Evolutionary conservation across 257 asterid species (phyloP).

Genomic region (Petunia axillaris): DNA sequence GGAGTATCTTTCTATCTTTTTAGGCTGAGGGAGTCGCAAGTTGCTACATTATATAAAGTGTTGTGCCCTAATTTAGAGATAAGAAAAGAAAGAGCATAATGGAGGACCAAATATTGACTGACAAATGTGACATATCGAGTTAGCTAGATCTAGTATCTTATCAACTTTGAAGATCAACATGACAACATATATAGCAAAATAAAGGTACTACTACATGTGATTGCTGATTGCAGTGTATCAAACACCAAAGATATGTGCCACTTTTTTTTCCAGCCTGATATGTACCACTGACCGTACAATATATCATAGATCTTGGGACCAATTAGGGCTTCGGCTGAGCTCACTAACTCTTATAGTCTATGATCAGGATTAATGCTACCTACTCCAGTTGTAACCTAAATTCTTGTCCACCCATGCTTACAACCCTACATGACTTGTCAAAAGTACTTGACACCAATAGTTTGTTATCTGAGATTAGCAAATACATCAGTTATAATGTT

Average conservation of each 20-base stretch:
- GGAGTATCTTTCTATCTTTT: too few relatives aligned
- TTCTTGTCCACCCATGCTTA: background rate
- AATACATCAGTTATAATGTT: background rate
- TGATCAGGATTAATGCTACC: background rate
- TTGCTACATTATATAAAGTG: background rate
- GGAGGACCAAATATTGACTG: slow-evolving; percentile 9
- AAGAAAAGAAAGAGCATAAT: slow-evolving; percentile 19
- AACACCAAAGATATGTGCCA: too few relatives aligned
- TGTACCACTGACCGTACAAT: slow-evolving; percentile 20
- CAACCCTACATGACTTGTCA: background rate
- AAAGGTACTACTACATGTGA: background rate
- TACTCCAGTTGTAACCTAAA: slow-evolving; percentile 2
- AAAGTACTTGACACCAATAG: background rate
- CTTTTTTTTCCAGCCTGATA: too few relatives aligned
- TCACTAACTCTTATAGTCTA: too few relatives aligned
- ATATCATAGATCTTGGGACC: background rate
- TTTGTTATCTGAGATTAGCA: background rate
- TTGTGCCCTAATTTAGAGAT: background rate
- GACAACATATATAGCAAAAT: slow-evolving; percentile 6
- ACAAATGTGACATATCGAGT: background rate
- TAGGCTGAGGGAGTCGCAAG: background rate
- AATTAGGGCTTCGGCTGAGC: background rate
- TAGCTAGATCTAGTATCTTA: slow-evolving; percentile 4
- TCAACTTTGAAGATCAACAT: slow-evolving; percentile 19
- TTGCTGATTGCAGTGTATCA: background rate